Base-by-base conservation (phyloP, 2,329 filamentous ascomycete genomes). In the Sordariomycetes sp. region DNA sequence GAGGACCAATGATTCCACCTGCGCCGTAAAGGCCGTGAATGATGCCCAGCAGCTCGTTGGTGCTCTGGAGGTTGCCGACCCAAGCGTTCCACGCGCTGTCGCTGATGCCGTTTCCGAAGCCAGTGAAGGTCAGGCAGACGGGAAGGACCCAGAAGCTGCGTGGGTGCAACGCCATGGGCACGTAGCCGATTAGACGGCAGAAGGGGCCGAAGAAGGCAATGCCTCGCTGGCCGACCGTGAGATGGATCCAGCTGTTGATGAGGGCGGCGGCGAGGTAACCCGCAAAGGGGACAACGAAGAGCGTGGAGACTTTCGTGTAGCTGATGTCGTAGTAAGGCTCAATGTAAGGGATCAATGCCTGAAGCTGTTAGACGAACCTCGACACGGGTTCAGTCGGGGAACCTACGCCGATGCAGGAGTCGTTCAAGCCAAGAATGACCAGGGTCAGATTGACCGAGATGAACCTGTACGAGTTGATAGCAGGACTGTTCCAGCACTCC, bases 31-130 rank as follows among this genome's bases (percentile, higher is more conserved):
- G 72, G 1, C 73, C 80, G 50, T 87, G 82, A 18, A 88, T 56
- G 38, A 86, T 66, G 1, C 84, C 83, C 2, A 86, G 68, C 2
- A 90, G 61, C 49, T 87, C 77, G 49, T 88, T 87, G 7, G 81
- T 60, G 38, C 75, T 72, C 10, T 73, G 67, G 77, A 90, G 83
- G 46, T 79, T 81, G 9, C 84, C 84, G 15, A 74, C 54, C 67
- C 69, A 76, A 7, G 70, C 70, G 47, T 75, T 74, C 63, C 71
- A 78, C 4, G 61, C 70, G 38, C 62, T 68, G 43, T 76, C 80
- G 35, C 75, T 67, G 8, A 86, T 57, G 3, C 83, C 83, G 49
- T 81, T 86, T 1, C 82, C 82, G 32, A 84, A 77, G 12, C 64
- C 65, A 0, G 54, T 55, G 44, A 67, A 69, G 11, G 62, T 56